Percentiles rank a stretch among this genome's conserved stretches.
Conservation (phyloP, 2,329 filamentous ascomycete genomes). For the Sphaerulina musiva region DNA sequence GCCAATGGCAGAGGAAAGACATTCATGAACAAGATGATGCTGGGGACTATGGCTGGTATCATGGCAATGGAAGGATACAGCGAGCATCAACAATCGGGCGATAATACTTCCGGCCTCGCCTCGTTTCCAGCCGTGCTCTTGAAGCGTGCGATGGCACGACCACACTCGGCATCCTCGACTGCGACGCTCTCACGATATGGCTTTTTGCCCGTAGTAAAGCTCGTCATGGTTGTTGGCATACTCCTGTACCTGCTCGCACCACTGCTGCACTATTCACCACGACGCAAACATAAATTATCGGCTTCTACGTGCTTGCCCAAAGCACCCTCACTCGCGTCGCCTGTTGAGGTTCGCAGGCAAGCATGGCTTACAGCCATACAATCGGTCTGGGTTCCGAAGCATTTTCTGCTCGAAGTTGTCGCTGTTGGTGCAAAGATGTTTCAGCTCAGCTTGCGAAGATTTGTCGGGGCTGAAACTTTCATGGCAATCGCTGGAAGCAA, state of each 20-base stretch:
- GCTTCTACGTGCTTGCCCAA: constrained; percentile 35
- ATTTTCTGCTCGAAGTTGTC: constrained; percentile 78
- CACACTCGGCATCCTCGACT: constrained; percentile 16
- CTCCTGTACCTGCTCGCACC: constrained; percentile 53
- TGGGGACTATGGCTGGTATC: constrained; percentile 81
- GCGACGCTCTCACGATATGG: constrained; percentile 25
- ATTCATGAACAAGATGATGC: constrained; percentile 71
- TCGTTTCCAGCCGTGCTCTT: constrained; percentile 37
- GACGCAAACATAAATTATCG: constrained; percentile 45
- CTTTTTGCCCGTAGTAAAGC: constrained; percentile 43
- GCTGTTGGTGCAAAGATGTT: constrained; percentile 72
- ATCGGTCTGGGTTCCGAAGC: constrained; percentile 82
- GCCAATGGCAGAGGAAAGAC: constrained; percentile 37
- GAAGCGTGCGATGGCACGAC: constrained; percentile 25
- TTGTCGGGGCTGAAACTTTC: constrained; percentile 71
- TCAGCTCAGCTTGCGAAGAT: constrained; percentile 72
- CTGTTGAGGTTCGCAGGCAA: constrained; percentile 76
- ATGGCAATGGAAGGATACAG: constrained; percentile 85
- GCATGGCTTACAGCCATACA: constrained; percentile 92
- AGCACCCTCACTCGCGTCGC: constrained; percentile 68
- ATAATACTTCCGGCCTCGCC: constrained; percentile 38
- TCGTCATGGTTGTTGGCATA: constrained; percentile 47
- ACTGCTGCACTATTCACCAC: constrained; percentile 52
- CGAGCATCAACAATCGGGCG: constrained; percentile 53
- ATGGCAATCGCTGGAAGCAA: constrained; percentile 72